Base-by-base conservation (phyloP, 768 basidiomycete species). In the Candolleomyces eurysporus region DNA sequence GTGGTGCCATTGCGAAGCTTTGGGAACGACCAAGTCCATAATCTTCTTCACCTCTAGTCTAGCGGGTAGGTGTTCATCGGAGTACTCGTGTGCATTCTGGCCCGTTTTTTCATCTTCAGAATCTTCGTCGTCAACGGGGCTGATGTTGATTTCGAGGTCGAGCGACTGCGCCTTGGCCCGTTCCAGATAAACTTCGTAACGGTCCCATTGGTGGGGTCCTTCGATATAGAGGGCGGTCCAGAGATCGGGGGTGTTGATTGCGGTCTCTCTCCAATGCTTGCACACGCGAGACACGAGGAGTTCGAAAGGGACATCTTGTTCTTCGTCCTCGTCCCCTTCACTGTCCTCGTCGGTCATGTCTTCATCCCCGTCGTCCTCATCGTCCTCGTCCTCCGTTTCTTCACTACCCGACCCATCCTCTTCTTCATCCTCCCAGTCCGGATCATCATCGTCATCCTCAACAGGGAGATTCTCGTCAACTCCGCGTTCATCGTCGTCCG, bases 241-340 rank as follows among this genome's bases (percentile, higher is more conserved):
- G 17, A 89, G 76, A 9, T 75, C 72, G 0, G 85, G 83, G 0
- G 82, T 82, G 32, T 79, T 79, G 31, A 88, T 58, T 3, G 85
- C 81, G 21, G 79, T 70, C 36, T 72, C 73, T 52, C 87, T 83
- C 87, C 87, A 89, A 60, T 79, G 83, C 26, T 66, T 73, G 69
- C 87, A 89, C 10, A 88, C 81, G 65, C 87, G 87, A 17, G 86
- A 87, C 14, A 81, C 84, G 64, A 85, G 73, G 31, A 86, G 72
- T 64, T 82, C 79, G 68, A 86, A 87, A 2, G 75, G 74, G 1
- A 74, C 58, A 14, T 49, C 48, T 5, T 14, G 21, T 17, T 46
- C 43, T 1, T 63, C 65, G 10, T 65, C 43, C 7, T 61, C 62
- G 4, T 63, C 49, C 7, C 39, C 57, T 9, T 63, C 60, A 14